Evolutionary conservation across 2,329 filamentous ascomycete genomes (phyloP), one percentile per base, ranked within the genome.

Genomic region (Botrytis deweyae): DNA sequence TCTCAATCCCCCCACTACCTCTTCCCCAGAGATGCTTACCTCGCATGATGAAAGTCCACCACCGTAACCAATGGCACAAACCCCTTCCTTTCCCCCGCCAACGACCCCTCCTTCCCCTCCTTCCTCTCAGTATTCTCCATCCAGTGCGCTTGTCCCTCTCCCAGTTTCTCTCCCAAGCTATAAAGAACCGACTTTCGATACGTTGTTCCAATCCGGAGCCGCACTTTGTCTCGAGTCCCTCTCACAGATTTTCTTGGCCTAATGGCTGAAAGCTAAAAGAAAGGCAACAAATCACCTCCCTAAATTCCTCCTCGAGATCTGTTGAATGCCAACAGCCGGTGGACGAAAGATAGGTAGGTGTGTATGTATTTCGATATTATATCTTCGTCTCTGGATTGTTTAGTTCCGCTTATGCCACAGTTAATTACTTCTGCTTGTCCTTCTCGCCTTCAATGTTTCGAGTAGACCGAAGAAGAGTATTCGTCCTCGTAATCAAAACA

Each of bases 21-120:
- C n/a, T 16, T 6, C 69, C 1, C 3, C n/a, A 62, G 4, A 44
- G 22, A 65, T 69, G 74, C 78, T 74, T 78, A 83, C 83, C 89
- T 87, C 72, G 92, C 92, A 86, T 95, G 93, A 83, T 95, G 92
- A 81, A 95, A 95, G 82, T 92, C 93, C 79, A 95, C 92, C 74
- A 95, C 92, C 76, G 91, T 90, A 67, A 95, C 91, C 81, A 95
- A 86, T 63, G 93, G 92, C 73, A 86, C 84, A 81, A 91, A 92
- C 75, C 84, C 80, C 73, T 74, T 78, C 79, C 36, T 52, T 33
- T 29, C 49, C 55, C 58, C 61, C 29, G 67, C 82, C 74, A 75
- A 75, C 76, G 65, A 61, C 46, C 74, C 65, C 61, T 75, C 75
- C 67, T 73, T 71, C 72, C 78, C 78, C 77, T 75, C 77, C 22